phyloP scores from a whole-genome alignment of 2,329 filamentous ascomycete species.

The Microsporum canis region DNA sequence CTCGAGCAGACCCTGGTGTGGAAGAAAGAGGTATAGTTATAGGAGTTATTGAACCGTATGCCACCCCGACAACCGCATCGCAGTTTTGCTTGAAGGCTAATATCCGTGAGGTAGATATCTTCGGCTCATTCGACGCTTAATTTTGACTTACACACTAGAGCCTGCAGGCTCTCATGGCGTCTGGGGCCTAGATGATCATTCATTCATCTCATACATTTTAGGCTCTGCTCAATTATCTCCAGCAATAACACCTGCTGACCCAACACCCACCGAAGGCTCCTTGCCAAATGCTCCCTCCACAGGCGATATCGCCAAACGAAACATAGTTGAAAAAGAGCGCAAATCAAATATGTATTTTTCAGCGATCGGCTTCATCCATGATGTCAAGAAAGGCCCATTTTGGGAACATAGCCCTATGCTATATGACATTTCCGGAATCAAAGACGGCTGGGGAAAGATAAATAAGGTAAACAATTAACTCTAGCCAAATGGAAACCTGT shows the following conservation, averaged over 20 bases:
- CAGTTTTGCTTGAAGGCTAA: not conserved
- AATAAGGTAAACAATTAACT: constrained; percentile 53
- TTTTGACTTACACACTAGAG: constrained; percentile 83
- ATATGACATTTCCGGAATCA: constrained; percentile 86
- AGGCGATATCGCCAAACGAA: constrained; percentile 52
- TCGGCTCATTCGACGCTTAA: constrained; percentile 67
- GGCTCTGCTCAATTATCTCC: constrained; percentile 83
- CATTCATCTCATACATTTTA: constrained; percentile 86
- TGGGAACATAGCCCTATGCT: constrained; percentile 95
- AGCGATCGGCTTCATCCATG: constrained; percentile 91
- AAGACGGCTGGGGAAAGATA: constrained; percentile 94
- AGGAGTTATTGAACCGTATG: constrained; percentile 70
- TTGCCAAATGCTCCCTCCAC: constrained; percentile 60
- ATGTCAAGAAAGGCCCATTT: constrained; percentile 91
- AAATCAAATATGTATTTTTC: constrained; percentile 79
- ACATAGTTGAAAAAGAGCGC: constrained; percentile 55
- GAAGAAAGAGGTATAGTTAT: constrained; percentile 71
- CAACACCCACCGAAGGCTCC: constrained; percentile 70
- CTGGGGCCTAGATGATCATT: constrained; percentile 97
- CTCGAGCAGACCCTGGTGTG: constrained; percentile 41
- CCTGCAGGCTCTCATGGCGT: constrained; percentile 94
- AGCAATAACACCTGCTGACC: constrained; percentile 52
- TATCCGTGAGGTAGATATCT: constrained; percentile 52
- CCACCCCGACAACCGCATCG: constrained; percentile 17
- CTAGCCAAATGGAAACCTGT: not conserved